phyloP scores from a whole-genome alignment of 73 alveolate genomes.

The Paramecium bursaria region DNA sequence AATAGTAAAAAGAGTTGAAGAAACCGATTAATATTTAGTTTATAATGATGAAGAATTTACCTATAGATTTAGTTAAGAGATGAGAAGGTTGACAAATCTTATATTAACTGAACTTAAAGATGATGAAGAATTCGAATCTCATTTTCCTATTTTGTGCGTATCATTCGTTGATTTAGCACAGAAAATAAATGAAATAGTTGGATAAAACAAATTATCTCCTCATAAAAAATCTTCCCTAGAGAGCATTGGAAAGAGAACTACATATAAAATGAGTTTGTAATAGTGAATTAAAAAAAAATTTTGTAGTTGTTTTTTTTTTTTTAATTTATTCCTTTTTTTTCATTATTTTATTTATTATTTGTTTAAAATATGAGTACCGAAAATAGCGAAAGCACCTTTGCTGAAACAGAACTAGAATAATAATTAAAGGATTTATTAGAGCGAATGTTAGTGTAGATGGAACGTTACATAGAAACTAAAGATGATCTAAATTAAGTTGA shows the following conservation, averaged over 20 bases:
- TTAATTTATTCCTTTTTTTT: no score
- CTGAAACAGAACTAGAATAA: conserved; percentile 22
- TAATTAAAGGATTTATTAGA: conserved; percentile 43
- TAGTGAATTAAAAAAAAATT: no score
- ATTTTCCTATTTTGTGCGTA: conserved; percentile 38
- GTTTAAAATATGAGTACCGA: conserved; percentile 1
- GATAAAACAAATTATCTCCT: background rate
- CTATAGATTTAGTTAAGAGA: background rate
- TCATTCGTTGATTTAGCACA: background rate
- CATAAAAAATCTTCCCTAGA: background rate
- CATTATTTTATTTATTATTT: no score
- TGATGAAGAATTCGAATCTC: conserved; percentile 36
- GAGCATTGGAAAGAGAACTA: no score
- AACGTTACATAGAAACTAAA: conserved; percentile 33
- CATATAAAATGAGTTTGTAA: no score
- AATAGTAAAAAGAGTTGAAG: conserved; percentile 47
- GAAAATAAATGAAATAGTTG: background rate
- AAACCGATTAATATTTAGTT: conserved; percentile 30
- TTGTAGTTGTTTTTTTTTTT: no score
- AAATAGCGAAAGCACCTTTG: background rate
- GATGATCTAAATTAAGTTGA: conserved; percentile 44
- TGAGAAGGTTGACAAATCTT: conserved; percentile 9
- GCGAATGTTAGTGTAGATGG: conserved; percentile 8
- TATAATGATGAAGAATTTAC: conserved; percentile 37
- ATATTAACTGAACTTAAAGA: conserved; percentile 23